Percentiles rank a stretch among this genome's conserved stretches.
These are phyloP conservation scores for Penicillium sp. DNA, from an alignment of 2,329 filamentous ascomycete genomes.

Conservation along the genomic window DNA sequence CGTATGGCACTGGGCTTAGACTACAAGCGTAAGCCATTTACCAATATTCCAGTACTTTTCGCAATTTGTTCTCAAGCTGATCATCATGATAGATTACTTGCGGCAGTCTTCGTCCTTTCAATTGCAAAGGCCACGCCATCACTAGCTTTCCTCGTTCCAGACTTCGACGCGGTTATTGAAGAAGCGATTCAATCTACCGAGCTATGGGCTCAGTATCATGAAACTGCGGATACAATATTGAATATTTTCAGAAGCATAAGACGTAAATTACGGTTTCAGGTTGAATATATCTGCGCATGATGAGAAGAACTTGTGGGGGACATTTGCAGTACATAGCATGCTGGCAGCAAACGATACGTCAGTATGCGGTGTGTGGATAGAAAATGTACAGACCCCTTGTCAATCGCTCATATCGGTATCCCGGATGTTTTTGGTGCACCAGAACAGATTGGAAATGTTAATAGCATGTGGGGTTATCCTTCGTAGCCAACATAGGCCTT, in stretches of 20 bases:
- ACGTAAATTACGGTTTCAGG: constrained; percentile 10
- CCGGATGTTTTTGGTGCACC: too few species aligned
- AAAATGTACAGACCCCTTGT: too few species aligned
- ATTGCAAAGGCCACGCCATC: constrained; percentile 16
- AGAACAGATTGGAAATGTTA: too few species aligned
- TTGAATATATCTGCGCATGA: neutral
- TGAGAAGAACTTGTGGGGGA: too few species aligned
- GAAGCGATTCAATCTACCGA: constrained; percentile 11
- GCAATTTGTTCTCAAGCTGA: neutral
- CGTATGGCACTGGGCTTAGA: constrained; percentile 14
- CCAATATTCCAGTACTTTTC: neutral
- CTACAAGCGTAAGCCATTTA: constrained; percentile 14
- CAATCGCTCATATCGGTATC: too few species aligned
- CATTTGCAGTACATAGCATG: too few species aligned
- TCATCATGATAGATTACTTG: constrained; percentile 6
- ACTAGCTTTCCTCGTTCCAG: constrained; percentile 11
- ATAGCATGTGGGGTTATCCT: neutral
- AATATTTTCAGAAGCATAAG: constrained; percentile 17
- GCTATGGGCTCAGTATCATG: constrained; percentile 13
- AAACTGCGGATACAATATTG: constrained; percentile 14
- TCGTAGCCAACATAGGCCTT: constrained; percentile 16
- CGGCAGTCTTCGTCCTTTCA: constrained; percentile 17
- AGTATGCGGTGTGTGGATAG: too few species aligned
- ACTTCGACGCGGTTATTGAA: constrained; percentile 14
- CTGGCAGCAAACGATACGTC: too few species aligned